A percentile compares a stretch with the other conserved stretches of the same genome.
These are phyloP conservation scores for Pythium monospermum DNA, from an alignment of 352 stramenopile species.

Conservation along the genomic window DNA sequence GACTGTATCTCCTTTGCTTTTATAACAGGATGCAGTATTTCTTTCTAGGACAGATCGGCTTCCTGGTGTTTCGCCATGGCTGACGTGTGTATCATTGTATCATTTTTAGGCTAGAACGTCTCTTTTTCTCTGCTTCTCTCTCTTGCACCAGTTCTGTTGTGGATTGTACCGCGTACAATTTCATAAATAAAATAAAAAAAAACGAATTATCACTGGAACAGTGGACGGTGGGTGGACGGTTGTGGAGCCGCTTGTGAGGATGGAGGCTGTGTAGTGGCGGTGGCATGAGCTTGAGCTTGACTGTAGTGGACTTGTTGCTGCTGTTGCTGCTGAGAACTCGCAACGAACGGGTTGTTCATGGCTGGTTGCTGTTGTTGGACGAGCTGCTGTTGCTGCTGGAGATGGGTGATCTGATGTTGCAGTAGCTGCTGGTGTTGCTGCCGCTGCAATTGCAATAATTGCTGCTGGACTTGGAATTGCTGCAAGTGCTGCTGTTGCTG, in stretches of 20 bases:
- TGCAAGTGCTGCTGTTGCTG: neutral
- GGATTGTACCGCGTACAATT: no score
- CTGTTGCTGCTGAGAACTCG: neutral
- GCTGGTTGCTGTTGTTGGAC: neutral
- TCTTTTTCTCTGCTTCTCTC: no score
- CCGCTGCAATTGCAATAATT: slow-evolving; percentile 3
- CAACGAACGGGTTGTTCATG: slow-evolving; percentile 2
- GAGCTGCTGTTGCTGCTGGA: neutral
- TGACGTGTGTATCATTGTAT: no score
- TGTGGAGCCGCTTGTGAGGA: neutral
- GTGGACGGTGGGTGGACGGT: neutral
- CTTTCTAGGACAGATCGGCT: slow-evolving; percentile 74
- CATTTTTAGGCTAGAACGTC: no score
- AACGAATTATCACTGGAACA: neutral
- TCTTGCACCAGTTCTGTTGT: no score
- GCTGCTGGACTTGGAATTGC: neutral
- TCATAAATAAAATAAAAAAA: no score
- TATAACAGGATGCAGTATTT: slow-evolving; percentile 79
- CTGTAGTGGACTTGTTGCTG: neutral
- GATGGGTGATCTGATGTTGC: neutral
- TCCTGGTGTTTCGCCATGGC: slow-evolving; percentile 70
- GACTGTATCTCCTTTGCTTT: no score
- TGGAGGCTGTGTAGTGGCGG: neutral
- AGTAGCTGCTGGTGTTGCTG: slow-evolving; percentile 2
- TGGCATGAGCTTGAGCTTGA: neutral